Evolutionary conservation across 345 rosid genomes (phyloP).

Genomic region (Schrenkiella parvula): DNA sequence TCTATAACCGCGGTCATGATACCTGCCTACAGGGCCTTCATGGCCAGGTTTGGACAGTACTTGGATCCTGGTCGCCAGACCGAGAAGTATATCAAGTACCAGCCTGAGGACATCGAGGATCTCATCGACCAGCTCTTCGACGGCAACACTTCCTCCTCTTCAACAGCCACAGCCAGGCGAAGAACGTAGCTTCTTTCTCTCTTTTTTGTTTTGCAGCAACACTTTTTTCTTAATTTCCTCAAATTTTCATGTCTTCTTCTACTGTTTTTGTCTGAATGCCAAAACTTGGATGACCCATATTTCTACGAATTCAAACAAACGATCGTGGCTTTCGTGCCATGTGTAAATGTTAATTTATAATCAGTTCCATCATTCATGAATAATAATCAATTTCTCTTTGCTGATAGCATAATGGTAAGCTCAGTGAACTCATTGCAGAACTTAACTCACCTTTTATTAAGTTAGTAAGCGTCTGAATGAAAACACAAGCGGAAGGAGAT

Average conservation of each 20-base stretch:
- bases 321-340: slow-evolving; percentile 28
- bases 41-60: slow-evolving; percentile 68
- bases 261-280: slow-evolving; percentile 29
- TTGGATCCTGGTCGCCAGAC: slow-evolving; percentile 78
- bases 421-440: slow-evolving; percentile 1
- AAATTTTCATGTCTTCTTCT: neutral
- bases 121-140: slow-evolving; percentile 76
- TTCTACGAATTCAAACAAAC: slow-evolving; percentile 11
- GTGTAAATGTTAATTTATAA: slow-evolving; percentile 32
- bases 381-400: neutral
- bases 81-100: slow-evolving; percentile 82
- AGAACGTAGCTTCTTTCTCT: slow-evolving; percentile 38
- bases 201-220: slow-evolving; percentile 18
- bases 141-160: slow-evolving; percentile 43
- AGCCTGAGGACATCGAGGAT: slow-evolving; percentile 85
- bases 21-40: slow-evolving; percentile 79
- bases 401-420: slow-evolving; percentile 13
- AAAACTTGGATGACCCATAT: slow-evolving; percentile 17
- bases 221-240: neutral
- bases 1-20: slow-evolving; percentile 67
- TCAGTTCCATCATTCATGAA: slow-evolving; percentile 12
- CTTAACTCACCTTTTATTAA: slow-evolving; percentile 26
- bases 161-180: slow-evolving; percentile 37
- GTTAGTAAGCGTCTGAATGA: slow-evolving; percentile 2
- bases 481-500: slow-evolving; percentile 7